Evolutionary conservation across 345 rosid genomes (phyloP), one percentile per base, ranked within the genome.

Genomic region (Pelargonium nanum): DNA sequence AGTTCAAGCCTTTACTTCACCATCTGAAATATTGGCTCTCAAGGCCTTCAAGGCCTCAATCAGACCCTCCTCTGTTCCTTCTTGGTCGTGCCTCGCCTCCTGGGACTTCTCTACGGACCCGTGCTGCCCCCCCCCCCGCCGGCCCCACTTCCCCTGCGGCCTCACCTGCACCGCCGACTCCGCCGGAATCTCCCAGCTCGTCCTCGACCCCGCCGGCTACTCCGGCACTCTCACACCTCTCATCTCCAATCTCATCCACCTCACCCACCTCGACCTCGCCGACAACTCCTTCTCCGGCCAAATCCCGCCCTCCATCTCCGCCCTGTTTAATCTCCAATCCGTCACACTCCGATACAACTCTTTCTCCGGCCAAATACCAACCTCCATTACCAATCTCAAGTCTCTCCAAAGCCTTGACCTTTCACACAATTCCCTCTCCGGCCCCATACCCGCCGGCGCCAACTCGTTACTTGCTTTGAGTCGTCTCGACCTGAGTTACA

Each of bases 201-300:
- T 95, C 52, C 87, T 92, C 19, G 96, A 92, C 67, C 77, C 98
- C 3, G 85, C 75, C 17, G 89, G 87, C 25, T 92, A 92, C 75
- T 76, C 90, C 4, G 96, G 98, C 60, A 81, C 54, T 53, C 87
- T 91, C 72, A 78, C 78, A 26, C 95, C 96, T 0, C 76, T 85
- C 60, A 25, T 88, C 44, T 86, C 95, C 44, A 45, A 63, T 0
- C 96, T 88, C 70, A 74, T 87, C 19, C 68, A 67, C 16, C 95
- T 91, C 40, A 54, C 72, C 34, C 55, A 60, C 13, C 91, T 88
- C 40, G 95, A 88, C 73, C 84, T 92, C 61, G 70, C 91, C 19
- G 96, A 83, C 13, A 92, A 88, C 79, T 48, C 75, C 66, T 83
- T 92, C 76, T 80, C 23, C 59, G 95, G 92, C 15, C 32, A 56